phyloP scores from a whole-genome alignment of 306 rosid genomes.

The Ormosia emarginata region DNA sequence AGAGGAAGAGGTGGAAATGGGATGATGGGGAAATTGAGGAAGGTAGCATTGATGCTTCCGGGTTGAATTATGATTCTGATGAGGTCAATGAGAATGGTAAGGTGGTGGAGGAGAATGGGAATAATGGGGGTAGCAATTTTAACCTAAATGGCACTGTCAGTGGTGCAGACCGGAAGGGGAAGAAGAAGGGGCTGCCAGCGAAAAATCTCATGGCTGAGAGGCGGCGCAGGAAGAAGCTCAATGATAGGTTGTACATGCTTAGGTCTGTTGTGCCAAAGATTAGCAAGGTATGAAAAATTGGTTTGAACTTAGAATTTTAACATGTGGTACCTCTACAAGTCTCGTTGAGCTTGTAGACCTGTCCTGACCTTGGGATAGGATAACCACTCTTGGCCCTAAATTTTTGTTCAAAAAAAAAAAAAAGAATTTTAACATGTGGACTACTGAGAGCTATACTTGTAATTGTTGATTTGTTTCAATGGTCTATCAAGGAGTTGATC shows the following conservation, averaged over 20 bases:
- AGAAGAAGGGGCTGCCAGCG: slow-evolving; percentile 90
- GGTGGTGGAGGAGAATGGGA: slow-evolving; percentile 47
- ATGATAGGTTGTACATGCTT: slow-evolving; percentile 94
- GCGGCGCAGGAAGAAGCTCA: slow-evolving; percentile 93
- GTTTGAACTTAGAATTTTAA: background rate
- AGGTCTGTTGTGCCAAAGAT: slow-evolving; percentile 98
- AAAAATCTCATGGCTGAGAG: slow-evolving; percentile 99
- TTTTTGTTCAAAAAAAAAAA: no score
- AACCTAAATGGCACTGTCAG: slow-evolving; percentile 43
- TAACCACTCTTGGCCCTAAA: no score
- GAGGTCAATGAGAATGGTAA: slow-evolving; percentile 43
- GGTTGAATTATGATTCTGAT: slow-evolving; percentile 81
- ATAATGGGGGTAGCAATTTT: slow-evolving; percentile 42
- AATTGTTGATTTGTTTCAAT: background rate
- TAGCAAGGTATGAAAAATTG: slow-evolving; percentile 63
- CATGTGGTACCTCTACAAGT: no score
- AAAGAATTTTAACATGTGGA: no score
- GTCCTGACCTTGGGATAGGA: no score
- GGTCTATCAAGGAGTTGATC: background rate
- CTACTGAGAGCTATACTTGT: background rate
- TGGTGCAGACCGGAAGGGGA: slow-evolving; percentile 75
- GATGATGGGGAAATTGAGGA: slow-evolving; percentile 60
- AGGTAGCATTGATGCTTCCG: slow-evolving; percentile 54
- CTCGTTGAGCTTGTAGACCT: no score
- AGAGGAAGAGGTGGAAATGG: slow-evolving; percentile 44